Percentiles rank a stretch among this genome's conserved stretches.
phyloP scores from a whole-genome alignment of 2,329 filamentous ascomycete species.

The Sarocladium oryzae region DNA sequence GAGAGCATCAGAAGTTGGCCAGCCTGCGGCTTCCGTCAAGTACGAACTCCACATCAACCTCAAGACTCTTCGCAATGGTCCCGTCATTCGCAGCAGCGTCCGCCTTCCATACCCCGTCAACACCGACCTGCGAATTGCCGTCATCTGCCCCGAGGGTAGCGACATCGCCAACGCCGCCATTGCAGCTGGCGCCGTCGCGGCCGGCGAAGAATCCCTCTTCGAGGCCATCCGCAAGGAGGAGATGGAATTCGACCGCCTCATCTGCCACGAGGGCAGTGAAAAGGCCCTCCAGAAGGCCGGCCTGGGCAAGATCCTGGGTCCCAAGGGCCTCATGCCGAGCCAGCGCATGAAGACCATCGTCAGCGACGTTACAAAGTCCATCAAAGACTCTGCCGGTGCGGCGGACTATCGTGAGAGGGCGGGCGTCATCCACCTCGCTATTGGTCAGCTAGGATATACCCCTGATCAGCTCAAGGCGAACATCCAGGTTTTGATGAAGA shows the following conservation, averaged over 20 bases:
- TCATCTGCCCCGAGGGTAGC: slow-evolving; percentile 81
- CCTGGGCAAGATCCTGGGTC: slow-evolving; percentile 76
- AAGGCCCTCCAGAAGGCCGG: slow-evolving; percentile 74
- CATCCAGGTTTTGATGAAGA: slow-evolving; percentile 67
- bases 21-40: slow-evolving; percentile 64
- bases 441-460: slow-evolving; percentile 84
- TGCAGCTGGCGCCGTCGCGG: slow-evolving; percentile 71
- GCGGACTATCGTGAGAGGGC: slow-evolving; percentile 80
- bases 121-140: slow-evolving; percentile 81
- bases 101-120: slow-evolving; percentile 84
- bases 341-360: slow-evolving; percentile 84
- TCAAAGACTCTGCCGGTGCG: slow-evolving; percentile 77
- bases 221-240: slow-evolving; percentile 65
- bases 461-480: slow-evolving; percentile 83
- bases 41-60: slow-evolving; percentile 86
- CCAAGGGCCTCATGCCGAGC: slow-evolving; percentile 87
- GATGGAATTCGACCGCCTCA: slow-evolving; percentile 81
- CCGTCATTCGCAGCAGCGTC: slow-evolving; percentile 80
- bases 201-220: slow-evolving; percentile 83
- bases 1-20: slow-evolving; percentile 85
- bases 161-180: slow-evolving; percentile 66
- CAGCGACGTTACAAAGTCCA: slow-evolving; percentile 64
- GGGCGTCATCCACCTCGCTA: slow-evolving; percentile 80
- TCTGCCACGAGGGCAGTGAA: slow-evolving; percentile 77
- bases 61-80: slow-evolving; percentile 76